Base-by-base conservation (phyloP, 805 yeast genomes). In the Torulaspora microellipsoides region DNA sequence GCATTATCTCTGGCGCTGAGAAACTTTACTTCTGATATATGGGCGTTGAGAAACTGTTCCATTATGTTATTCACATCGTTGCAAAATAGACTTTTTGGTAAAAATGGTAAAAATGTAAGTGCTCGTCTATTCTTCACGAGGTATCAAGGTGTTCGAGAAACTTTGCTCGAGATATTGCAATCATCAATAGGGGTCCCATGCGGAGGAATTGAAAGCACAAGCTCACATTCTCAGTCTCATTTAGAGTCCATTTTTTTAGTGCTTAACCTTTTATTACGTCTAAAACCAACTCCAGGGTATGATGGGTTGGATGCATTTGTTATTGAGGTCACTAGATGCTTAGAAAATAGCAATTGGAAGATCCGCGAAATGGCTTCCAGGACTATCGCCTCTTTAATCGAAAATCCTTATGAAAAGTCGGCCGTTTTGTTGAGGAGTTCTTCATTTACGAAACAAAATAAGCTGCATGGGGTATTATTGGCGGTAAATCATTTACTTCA, bases 11-110 rank as follows among this genome's bases (percentile, higher is more conserved):
- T 86, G 15, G 71, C 95, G 0, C 70, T 93, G 34, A 54, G 65
- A 2, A 73, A 80, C 29, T 87, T 91, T 63, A 71, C 77, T 1
- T 78, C 85, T 1, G 67, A 73, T 2, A 70, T 80, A 17, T 91
- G 98, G 98, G 80, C 95, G 0, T 75, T 91, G 23, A 73, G 96
- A 58, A 91, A 91, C 60, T 87, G 97, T 62, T 88, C 95, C 0
- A 84, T 90, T 14, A 93, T 91, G 98, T 70, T 91, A 32, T 91
- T 89, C 60, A 82, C 95, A 0, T 81, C 95, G 0, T 64, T 91
- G 33, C 93, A 87, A 55, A 83, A 82, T 46, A 73, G 91, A 47
- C 58, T 93, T 4, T 90, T 91, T 64, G 95, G 95, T 1, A 76
- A 74, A 60, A 43, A 52, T 30, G 66, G 66, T 12, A 70, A 71